phyloP scores from a whole-genome alignment of 2,329 filamentous ascomycete genomes.

The Beauveria rudraprayagi region DNA sequence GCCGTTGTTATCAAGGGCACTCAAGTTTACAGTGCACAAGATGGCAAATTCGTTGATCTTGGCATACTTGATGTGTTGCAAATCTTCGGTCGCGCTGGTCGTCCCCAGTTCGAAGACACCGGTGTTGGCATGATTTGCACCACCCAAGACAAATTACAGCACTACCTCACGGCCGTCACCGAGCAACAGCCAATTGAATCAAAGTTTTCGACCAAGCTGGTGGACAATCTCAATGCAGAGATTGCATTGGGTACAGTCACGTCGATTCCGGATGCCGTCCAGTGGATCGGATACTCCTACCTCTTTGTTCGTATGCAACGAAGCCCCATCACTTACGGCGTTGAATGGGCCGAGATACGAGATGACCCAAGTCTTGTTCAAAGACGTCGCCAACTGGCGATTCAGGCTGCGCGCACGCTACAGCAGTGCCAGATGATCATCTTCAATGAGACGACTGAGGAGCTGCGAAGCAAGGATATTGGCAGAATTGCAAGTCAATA shows the following conservation, averaged over 20 bases:
- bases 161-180: constrained; percentile 89
- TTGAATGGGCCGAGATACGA: constrained; percentile 83
- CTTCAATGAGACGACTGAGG: constrained; percentile 90
- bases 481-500: constrained; percentile 95
- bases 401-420: constrained; percentile 77
- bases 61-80: constrained; percentile 95
- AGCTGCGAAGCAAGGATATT: constrained; percentile 88
- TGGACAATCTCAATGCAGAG: constrained; percentile 95
- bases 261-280: constrained; percentile 84
- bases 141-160: constrained; percentile 82
- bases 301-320: constrained; percentile 94
- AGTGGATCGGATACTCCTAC: constrained; percentile 97
- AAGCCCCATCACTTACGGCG: constrained; percentile 86
- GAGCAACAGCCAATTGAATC: constrained; percentile 96
- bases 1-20: constrained; percentile 98
- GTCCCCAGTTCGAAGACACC: constrained; percentile 94
- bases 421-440: constrained; percentile 98
- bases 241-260: constrained; percentile 91
- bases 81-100: constrained; percentile 96
- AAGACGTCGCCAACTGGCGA: constrained; percentile 74
- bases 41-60: constrained; percentile 92
- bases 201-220: constrained; percentile 85
- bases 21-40: constrained; percentile 91
- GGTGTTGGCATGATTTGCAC: constrained; percentile 98
- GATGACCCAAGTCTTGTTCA: constrained; percentile 86